A percentile compares a stretch with the other conserved stretches of the same genome.
Conservation (phyloP, 495 filamentous ascomycete species). For the Letharia columbiana region DNA sequence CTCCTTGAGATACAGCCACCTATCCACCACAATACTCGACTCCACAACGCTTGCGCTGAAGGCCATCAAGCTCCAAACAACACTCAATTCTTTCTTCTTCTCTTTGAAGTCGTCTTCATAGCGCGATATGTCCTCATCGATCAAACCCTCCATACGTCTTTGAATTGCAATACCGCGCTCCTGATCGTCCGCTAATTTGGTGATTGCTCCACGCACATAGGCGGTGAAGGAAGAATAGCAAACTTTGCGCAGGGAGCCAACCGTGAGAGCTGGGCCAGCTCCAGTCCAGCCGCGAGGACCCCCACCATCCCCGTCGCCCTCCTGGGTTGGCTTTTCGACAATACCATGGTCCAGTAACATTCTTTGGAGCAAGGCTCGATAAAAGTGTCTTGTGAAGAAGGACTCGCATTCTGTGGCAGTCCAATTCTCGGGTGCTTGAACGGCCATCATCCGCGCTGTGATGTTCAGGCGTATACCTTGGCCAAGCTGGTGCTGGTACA, state of each 20-base stretch:
- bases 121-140: constrained; percentile 59
- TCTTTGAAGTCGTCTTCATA: constrained; percentile 57
- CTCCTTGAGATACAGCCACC: constrained; percentile 83
- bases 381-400: constrained; percentile 93
- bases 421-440: constrained; percentile 93
- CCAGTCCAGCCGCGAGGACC: constrained; percentile 30
- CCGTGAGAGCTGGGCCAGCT: constrained; percentile 60
- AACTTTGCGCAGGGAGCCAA: constrained; percentile 73
- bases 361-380: constrained; percentile 79
- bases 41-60: constrained; percentile 86
- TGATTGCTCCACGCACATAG: constrained; percentile 72
- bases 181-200: constrained; percentile 55
- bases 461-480: constrained; percentile 79
- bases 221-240: constrained; percentile 68
- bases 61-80: constrained; percentile 90
- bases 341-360: constrained; percentile 78
- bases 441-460: constrained; percentile 92
- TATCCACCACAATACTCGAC: constrained; percentile 80
- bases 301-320: constrained; percentile 31
- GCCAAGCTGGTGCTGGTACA: constrained; percentile 42
- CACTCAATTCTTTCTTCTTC: constrained; percentile 73
- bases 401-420: constrained; percentile 63
- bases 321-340: constrained; percentile 46
- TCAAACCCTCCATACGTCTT: constrained; percentile 52
- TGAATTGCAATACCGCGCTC: constrained; percentile 48